Evolutionary conservation across 2,329 filamentous ascomycete species (phyloP).

Genomic region (Neofusicoccum sp.): DNA sequence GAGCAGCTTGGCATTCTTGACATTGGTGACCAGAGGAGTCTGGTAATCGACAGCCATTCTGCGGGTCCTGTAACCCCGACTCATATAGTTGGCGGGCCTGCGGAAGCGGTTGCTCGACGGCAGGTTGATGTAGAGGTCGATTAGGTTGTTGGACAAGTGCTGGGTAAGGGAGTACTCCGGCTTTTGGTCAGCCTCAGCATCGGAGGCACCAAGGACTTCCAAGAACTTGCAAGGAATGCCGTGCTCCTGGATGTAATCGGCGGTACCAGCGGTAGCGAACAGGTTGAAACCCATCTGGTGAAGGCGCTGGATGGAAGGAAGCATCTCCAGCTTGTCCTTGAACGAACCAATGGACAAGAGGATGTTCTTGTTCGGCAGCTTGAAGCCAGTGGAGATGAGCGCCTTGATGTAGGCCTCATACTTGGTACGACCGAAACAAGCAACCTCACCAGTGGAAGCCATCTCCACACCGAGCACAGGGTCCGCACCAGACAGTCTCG

Average conservation of each 20-base stretch:
- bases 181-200: constrained; percentile 78
- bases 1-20: constrained; percentile 98
- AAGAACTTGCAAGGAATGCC: constrained; percentile 90
- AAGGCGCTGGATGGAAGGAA: constrained; percentile 86
- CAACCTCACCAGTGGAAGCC: constrained; percentile 97
- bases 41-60: constrained; percentile 98
- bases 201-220: constrained; percentile 67
- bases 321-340: constrained; percentile 97
- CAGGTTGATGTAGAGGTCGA: constrained; percentile 98
- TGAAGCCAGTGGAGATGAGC: constrained; percentile 92
- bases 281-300: constrained; percentile 91
- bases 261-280: constrained; percentile 93
- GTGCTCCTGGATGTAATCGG: constrained; percentile 93
- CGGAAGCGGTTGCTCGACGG: constrained; percentile 98
- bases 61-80: constrained; percentile 92
- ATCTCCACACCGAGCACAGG: constrained; percentile 97
- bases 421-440: constrained; percentile 92
- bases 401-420: constrained; percentile 98
- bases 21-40: constrained; percentile 94
- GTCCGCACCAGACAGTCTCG: constrained; percentile 90
- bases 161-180: constrained; percentile 96
- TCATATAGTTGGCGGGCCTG: constrained; percentile 96
- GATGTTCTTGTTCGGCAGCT: constrained; percentile 91
- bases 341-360: constrained; percentile 92
- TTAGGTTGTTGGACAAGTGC: constrained; percentile 95